These are phyloP conservation scores for Penicillium psychrosexuale DNA, from an alignment of 2,329 filamentous ascomycete genomes.

Conservation along the genomic window DNA sequence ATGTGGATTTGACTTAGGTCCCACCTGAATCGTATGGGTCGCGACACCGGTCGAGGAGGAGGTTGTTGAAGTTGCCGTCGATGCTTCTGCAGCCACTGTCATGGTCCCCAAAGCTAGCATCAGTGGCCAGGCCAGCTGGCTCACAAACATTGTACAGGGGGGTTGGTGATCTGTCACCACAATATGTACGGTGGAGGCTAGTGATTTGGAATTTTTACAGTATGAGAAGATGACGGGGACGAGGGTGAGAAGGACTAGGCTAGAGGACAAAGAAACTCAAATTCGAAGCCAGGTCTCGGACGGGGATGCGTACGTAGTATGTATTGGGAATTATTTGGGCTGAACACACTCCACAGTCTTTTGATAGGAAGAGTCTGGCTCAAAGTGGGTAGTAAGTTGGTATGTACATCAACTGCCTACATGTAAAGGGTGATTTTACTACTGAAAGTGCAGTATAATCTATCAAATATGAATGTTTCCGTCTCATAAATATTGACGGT, in stretches of 20 bases:
- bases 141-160: constrained; percentile 5
- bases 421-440: too few species aligned
- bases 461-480: neutral
- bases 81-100: neutral
- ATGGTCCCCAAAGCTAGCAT: constrained; percentile 2
- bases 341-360: neutral
- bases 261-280: constrained; percentile 3
- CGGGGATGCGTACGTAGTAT: neutral
- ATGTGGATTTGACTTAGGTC: constrained; percentile 30
- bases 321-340: neutral
- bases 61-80: neutral
- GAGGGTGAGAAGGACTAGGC: neutral
- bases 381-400: neutral
- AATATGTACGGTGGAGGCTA: neutral
- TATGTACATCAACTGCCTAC: neutral
- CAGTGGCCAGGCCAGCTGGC: constrained; percentile 1
- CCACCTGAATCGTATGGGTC: constrained; percentile 37
- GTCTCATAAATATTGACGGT: neutral
- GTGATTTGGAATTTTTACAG: neutral
- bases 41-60: constrained; percentile 19
- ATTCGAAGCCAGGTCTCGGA: neutral
- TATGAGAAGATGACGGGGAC: neutral
- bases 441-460: neutral
- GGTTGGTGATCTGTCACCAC: neutral
- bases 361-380: neutral